These are phyloP conservation scores for Solanum sparsipilum DNA, from an alignment of 257 asterid species.

Conservation along the genomic window DNA sequence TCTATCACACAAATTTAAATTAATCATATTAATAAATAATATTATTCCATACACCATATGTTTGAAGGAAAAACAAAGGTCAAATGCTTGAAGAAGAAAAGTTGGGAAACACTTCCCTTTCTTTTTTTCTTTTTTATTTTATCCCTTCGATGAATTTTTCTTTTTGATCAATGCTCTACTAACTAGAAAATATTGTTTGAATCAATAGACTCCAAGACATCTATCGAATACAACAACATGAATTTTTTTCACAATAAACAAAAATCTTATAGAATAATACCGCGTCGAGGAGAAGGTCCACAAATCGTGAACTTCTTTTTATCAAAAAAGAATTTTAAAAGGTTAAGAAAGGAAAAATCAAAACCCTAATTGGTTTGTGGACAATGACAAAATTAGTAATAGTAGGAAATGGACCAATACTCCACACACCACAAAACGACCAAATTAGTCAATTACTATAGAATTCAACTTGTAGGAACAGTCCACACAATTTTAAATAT, in stretches of 20 bases:
- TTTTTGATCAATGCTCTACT: no score
- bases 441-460: background rate
- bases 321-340: background rate
- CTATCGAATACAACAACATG: rapidly evolving
- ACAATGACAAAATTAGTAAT: background rate
- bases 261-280: background rate
- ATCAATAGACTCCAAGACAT: background rate
- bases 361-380: background rate
- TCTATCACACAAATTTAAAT: background rate
- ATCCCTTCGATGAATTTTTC: background rate
- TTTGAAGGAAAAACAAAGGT: background rate
- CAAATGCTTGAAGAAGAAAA: background rate
- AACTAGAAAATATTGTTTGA: background rate
- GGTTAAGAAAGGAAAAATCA: background rate
- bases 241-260: background rate
- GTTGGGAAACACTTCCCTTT: background rate
- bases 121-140: background rate
- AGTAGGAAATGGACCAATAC: background rate
- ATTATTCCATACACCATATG: background rate
- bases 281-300: background rate
- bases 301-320: background rate
- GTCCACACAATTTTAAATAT: background rate
- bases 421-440: background rate
- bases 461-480: background rate
- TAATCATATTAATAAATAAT: background rate